Conservation (phyloP, 345 rosid genomes). For the Gossypium turneri region DNA sequence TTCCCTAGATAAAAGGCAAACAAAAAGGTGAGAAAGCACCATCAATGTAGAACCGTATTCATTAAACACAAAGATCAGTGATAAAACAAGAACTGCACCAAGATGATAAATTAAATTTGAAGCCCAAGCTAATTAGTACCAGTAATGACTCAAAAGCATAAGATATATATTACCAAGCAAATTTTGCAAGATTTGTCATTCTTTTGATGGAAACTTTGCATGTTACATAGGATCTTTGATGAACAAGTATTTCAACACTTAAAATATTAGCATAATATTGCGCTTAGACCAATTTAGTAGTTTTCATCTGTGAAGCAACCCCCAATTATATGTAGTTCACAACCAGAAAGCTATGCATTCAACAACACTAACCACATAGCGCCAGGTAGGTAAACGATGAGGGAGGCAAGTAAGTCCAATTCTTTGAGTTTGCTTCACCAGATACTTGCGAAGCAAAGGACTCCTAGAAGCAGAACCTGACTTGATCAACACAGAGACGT, state of each 20-base stretch:
- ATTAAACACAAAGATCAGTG: not conserved
- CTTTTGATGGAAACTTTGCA: not conserved
- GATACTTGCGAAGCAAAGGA: slow-evolving; percentile 79
- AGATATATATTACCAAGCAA: not conserved
- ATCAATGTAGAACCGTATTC: slow-evolving; percentile 11
- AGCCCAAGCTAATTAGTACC: slow-evolving; percentile 3
- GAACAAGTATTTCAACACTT: not conserved
- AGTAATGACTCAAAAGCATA: not conserved
- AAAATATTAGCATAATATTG: not conserved
- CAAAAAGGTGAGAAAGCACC: slow-evolving; percentile 22
- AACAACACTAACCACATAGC: slow-evolving; percentile 65
- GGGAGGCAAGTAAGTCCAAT: slow-evolving; percentile 86
- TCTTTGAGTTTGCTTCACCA: slow-evolving; percentile 81
- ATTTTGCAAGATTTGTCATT: not conserved
- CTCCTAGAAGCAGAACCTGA: slow-evolving; percentile 62
- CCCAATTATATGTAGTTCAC: not conserved
- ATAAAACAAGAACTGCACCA: slow-evolving; percentile 15
- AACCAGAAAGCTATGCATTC: slow-evolving; percentile 11
- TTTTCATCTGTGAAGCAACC: not conserved
- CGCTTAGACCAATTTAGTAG: not conserved
- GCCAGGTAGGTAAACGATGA: slow-evolving; percentile 76
- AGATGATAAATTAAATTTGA: not conserved
- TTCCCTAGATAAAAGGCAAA: slow-evolving; percentile 43
- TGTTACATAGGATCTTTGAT: not conserved
- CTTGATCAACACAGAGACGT: slow-evolving; percentile 51